These are phyloP conservation scores for Chrysanthemum seticuspe DNA, from an alignment of 129 eudicot genomes.

Conservation along the genomic window DNA sequence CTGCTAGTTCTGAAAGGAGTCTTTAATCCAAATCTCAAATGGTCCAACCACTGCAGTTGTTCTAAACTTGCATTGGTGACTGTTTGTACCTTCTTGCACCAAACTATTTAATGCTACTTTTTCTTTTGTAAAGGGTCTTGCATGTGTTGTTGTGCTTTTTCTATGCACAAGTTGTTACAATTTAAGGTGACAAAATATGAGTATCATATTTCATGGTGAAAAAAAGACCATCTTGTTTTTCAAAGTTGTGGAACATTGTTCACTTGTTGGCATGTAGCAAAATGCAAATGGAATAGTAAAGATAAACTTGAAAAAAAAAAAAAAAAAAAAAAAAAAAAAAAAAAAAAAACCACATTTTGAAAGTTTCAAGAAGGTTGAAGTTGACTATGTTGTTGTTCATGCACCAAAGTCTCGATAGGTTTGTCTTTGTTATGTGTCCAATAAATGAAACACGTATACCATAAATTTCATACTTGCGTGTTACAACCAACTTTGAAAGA, in stretches of 20 bases:
- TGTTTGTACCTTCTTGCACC: neutral
- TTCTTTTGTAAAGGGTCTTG: neutral
- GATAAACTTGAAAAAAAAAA: no score
- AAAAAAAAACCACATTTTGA: no score
- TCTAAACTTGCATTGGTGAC: neutral
- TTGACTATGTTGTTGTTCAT: no score
- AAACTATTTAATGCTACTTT: neutral
- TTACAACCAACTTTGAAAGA: no score
- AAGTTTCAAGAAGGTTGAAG: no score
- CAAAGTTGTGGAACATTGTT: neutral
- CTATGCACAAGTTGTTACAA: constrained; percentile 17
- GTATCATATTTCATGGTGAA: neutral
- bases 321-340: no score
- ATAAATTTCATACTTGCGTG: no score
- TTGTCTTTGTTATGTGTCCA: no score
- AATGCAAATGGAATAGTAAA: neutral
- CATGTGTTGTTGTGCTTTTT: constrained; percentile 15
- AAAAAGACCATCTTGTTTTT: neutral
- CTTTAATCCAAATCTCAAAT: constrained; percentile 28
- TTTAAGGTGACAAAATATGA: constrained; percentile 15
- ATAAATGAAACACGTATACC: no score
- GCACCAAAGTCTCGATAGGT: no score
- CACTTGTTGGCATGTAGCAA: neutral
- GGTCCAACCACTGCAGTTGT: constrained; percentile 19
- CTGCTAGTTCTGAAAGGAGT: constrained; percentile 10